Evolutionary conservation across 2,329 filamentous ascomycete species (phyloP).

Genomic region (Nigrospora osmanthi): DNA sequence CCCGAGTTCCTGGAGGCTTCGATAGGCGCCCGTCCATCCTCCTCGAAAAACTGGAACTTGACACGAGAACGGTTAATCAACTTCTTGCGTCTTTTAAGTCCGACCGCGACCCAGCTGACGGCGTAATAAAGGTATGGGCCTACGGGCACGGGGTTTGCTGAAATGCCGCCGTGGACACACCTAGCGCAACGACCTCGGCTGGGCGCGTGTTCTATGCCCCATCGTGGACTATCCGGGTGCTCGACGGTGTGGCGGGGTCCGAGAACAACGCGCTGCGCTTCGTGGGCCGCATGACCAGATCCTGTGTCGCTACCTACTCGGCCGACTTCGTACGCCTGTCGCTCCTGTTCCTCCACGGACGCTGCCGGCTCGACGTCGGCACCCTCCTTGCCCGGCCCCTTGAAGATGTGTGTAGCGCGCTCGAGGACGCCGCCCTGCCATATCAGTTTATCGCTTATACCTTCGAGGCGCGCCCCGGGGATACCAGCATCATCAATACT

Average conservation of each 20-base stretch:
- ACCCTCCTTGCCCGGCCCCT: constrained; percentile 31
- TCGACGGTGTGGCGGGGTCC: constrained; percentile 27
- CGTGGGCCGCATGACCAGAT: constrained; percentile 33
- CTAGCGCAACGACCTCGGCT: constrained; percentile 28
- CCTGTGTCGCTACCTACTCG: constrained; percentile 31
- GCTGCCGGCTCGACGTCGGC: constrained; percentile 34
- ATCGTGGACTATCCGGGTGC: constrained; percentile 30
- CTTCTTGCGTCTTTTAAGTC: too few species aligned
- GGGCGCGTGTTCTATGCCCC: constrained; percentile 26
- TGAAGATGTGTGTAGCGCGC: constrained; percentile 30
- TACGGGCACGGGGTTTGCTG: constrained; percentile 28
- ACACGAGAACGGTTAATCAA: too few species aligned
- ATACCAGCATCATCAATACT: constrained; percentile 26
- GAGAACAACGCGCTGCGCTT: constrained; percentile 26
- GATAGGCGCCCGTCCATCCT: too few species aligned
- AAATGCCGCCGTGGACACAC: constrained; percentile 24
- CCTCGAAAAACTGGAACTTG: too few species aligned
- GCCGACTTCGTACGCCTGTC: constrained; percentile 38
- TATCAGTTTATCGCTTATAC: constrained; percentile 23
- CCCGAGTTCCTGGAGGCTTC: too few species aligned
- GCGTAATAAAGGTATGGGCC: constrained; percentile 28
- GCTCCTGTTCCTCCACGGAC: constrained; percentile 30
- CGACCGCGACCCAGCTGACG: too few species aligned
- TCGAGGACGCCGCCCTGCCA: constrained; percentile 25
- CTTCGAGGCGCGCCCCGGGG: constrained; percentile 16